Base-by-base conservation (phyloP, 352 stramenopile species). In the Globisporangium barbulae region DNA sequence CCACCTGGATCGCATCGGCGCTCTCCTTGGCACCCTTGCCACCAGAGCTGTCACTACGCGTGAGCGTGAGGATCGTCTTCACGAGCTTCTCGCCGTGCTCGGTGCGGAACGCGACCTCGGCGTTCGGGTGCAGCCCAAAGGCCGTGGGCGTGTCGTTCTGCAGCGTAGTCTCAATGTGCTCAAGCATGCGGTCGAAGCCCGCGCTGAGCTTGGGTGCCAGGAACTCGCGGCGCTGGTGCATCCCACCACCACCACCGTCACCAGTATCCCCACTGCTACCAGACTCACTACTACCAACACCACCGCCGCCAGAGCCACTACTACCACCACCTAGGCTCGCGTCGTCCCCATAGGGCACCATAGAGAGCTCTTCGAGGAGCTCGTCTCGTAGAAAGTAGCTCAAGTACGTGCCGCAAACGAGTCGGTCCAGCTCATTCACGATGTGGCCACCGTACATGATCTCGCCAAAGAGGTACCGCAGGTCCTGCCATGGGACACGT, bases 111-210 rank as follows among this genome's bases (percentile, higher is more conserved):
- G 85, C 87, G 15, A 98, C 94, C 66, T 98, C 92, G 6, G 91
- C 89, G 70, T 98, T 98, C n/a, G 93, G 88, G 59, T 98, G 93
- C 47, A 98, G 49, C 0, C 91, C 91, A 76, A 98, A 97, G 2
- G 90, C 89, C 10, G 85, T 78, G 0, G 93, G 91, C 0, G 87
- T 88, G 45, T 98, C 93, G 41, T 79, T 88, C 33, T 80, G 42
- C n/a, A 97, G 69, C n/a, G 78, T 73, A 5, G 66, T 61, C 42
- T 98, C 90, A 33, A 98, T 79, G 61, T 98, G 90, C 48, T 97
- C 89, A 10, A 98, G 60, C 37, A 97, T 90, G 13, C 81, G 80
- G 59, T 96, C 89, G 53, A 83, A 92, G 1, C 80, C 78, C 13
- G 78, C 72, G 4, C 71, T 80, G 15, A 93, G 75, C 55, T 93